Evolutionary conservation across 192 early-diverging fungal species (phyloP).

Genomic region (Podila verticillata): DNA sequence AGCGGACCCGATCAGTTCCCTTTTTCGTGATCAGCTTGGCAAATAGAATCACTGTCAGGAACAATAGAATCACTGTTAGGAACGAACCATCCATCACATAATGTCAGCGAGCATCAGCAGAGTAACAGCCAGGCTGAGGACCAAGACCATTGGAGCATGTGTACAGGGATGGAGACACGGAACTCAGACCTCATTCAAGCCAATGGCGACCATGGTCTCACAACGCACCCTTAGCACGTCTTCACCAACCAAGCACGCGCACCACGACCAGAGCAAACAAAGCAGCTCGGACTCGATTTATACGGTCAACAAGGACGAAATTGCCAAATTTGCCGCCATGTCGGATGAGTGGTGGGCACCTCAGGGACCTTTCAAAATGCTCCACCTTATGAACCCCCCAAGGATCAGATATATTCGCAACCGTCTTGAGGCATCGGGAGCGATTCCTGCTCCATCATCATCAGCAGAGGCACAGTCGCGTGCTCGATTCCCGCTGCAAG

Average conservation of each 20-base stretch:
- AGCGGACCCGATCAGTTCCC: too few species aligned
- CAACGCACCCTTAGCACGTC: too few species aligned
- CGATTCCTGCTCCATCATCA: background rate
- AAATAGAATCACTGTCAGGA: too few species aligned
- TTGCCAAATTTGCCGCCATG: slow-evolving; percentile 77
- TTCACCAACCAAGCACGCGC: background rate
- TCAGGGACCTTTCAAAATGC: slow-evolving; percentile 82
- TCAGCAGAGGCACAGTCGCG: slow-evolving; percentile 16
- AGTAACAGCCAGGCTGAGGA: too few species aligned
- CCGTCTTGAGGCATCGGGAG: slow-evolving; percentile 34
- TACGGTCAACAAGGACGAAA: slow-evolving; percentile 73
- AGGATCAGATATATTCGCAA: slow-evolving; percentile 82
- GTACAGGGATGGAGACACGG: too few species aligned
- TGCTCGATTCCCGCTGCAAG: slow-evolving; percentile 57
- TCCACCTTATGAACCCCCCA: slow-evolving; percentile 79
- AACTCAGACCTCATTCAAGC: too few species aligned
- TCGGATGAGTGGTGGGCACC: slow-evolving; percentile 94
- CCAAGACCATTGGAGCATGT: too few species aligned
- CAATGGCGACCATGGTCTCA: too few species aligned
- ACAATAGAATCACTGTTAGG: too few species aligned
- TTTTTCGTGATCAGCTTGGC: too few species aligned
- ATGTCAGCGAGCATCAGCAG: too few species aligned
- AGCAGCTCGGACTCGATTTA: slow-evolving; percentile 7
- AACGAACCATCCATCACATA: too few species aligned
- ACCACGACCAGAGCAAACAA: background rate